phyloP scores from a whole-genome alignment of 192 early-diverging fungal genomes.

The Cladochytrium replicatum region DNA sequence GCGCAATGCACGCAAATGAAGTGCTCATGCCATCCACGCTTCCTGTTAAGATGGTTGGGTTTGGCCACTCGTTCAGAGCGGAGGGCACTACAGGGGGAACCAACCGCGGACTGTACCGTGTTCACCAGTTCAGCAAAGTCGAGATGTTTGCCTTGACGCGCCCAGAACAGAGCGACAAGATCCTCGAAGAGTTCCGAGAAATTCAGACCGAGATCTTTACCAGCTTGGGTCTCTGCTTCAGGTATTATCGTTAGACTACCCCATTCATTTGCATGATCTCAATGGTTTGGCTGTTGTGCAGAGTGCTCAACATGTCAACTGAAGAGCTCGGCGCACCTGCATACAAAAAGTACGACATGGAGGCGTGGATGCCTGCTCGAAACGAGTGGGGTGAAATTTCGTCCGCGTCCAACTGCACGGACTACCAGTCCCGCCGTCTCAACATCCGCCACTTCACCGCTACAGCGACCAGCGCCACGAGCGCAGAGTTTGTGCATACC shows the following conservation, averaged over 20 bases:
- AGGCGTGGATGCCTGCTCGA: conserved; percentile 94
- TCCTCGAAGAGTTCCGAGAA: conserved; percentile 59
- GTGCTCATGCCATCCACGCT: conserved; percentile 46
- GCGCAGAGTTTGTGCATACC: conserved; percentile 70
- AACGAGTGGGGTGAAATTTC: conserved; percentile 78
- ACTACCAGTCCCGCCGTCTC: conserved; percentile 81
- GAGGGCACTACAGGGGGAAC: conserved; percentile 78
- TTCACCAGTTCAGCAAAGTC: conserved; percentile 93
- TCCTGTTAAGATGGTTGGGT: conserved; percentile 65
- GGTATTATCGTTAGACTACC: conserved; percentile 21
- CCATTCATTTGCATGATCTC: background rate
- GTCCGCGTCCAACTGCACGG: conserved; percentile 85
- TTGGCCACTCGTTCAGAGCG: conserved; percentile 81
- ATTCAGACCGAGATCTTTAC: conserved; percentile 68
- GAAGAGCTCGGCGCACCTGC: conserved; percentile 87
- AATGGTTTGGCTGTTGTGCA: conserved; percentile 11
- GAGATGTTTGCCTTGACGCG: conserved; percentile 72
- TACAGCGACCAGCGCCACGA: conserved; percentile 17
- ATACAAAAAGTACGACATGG: conserved; percentile 85
- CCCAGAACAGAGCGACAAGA: conserved; percentile 45
- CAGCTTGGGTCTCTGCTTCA: conserved; percentile 70
- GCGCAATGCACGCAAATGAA: conserved; percentile 68
- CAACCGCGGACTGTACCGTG: conserved; percentile 82
- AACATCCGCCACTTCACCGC: conserved; percentile 55
- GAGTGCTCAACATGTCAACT: conserved; percentile 84